Conservation (phyloP, 768 basidiomycete genomes). For the Phlegmacium glaucopus region DNA sequence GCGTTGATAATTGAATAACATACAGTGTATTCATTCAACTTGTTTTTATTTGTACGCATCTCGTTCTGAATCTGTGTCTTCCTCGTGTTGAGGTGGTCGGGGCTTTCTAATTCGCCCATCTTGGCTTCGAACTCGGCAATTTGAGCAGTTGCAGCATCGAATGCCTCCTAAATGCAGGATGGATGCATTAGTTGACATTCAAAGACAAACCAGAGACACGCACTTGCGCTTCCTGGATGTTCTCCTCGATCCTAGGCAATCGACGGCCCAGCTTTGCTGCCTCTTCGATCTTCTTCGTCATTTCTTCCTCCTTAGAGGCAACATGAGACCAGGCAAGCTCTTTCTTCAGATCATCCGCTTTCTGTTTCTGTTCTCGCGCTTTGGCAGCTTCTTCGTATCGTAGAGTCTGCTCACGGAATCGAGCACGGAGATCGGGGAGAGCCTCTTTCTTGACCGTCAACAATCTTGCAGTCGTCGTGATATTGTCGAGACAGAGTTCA, state of each 20-base stretch:
- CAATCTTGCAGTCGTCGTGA: constrained; percentile 61
- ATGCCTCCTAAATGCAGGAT: constrained; percentile 20
- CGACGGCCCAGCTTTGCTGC: constrained; percentile 30
- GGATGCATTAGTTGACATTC: not conserved
- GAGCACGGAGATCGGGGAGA: constrained; percentile 69
- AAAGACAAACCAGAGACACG: constrained; percentile 2
- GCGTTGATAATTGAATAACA: constrained; percentile 9
- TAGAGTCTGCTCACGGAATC: constrained; percentile 51
- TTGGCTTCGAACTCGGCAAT: constrained; percentile 31
- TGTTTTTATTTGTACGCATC: constrained; percentile 43
- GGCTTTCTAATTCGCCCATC: constrained; percentile 24
- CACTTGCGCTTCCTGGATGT: constrained; percentile 32
- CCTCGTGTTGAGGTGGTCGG: constrained; percentile 27
- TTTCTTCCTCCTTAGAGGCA: constrained; percentile 59
- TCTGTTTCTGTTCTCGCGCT: constrained; percentile 66
- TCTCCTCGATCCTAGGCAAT: constrained; percentile 36
- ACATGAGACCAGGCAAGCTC: constrained; percentile 91
- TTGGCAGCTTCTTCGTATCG: constrained; percentile 73
- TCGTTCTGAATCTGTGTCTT: constrained; percentile 46
- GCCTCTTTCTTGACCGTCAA: constrained; percentile 71
- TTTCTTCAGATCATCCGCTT: constrained; percentile 66
- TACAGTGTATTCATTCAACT: constrained; percentile 44
- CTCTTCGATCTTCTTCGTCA: constrained; percentile 35
- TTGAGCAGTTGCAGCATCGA: constrained; percentile 27
- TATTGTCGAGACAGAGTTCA: constrained; percentile 68